Percentiles rank a stretch among this genome's conserved stretches.
Conservation (phyloP, 106 monocot species). For the Dendrobium catenatum region DNA sequence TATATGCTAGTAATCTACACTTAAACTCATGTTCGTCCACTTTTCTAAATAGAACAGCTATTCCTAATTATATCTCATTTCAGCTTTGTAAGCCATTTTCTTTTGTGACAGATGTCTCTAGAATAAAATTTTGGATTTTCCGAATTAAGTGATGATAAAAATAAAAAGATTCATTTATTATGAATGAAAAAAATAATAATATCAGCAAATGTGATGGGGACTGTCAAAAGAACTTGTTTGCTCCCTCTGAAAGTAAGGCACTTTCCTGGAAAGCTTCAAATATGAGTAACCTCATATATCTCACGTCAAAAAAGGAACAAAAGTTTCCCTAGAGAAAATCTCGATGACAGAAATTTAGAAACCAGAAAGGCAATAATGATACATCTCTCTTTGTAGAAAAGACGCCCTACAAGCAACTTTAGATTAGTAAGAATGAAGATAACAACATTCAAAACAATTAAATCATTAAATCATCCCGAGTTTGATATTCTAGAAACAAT, state of each 20-base stretch:
- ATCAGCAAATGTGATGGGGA: not conserved
- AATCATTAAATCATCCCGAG: not conserved
- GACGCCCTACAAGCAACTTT: no score
- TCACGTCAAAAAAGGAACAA: not conserved
- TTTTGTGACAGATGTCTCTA: not conserved
- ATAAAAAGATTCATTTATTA: not conserved
- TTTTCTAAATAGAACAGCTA: no score
- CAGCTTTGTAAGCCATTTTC: not conserved
- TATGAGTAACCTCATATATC: not conserved
- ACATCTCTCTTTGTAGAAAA: not conserved
- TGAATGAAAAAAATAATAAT: not conserved
- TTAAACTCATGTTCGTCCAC: no score
- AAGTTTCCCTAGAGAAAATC: not conserved
- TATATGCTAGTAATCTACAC: no score
- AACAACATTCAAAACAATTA: slow-evolving; percentile 1
- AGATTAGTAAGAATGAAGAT: not conserved
- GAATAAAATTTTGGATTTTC: not conserved
- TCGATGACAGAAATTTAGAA: not conserved
- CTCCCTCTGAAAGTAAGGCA: not conserved
- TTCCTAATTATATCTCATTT: not conserved
- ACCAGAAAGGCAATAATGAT: not conserved
- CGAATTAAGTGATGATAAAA: not conserved
- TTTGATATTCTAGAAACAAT: not conserved
- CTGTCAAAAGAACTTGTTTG: not conserved
- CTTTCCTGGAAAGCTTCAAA: not conserved